Conservation (phyloP, 805 yeast genomes). For the Schizosaccharomyces lindneri region DNA sequence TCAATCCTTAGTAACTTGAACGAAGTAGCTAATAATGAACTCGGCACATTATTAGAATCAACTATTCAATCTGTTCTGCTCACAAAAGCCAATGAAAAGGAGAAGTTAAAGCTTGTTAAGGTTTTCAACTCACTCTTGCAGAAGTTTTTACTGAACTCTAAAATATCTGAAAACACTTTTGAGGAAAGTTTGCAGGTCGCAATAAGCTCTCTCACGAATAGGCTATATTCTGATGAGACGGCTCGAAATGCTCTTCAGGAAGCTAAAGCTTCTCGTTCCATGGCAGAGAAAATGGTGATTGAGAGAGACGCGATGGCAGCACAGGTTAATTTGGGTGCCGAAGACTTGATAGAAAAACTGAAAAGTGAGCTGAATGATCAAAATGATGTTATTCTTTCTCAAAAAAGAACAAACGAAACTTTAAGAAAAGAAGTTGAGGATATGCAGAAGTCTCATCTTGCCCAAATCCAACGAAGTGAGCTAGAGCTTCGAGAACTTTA, state of each 20-base stretch:
- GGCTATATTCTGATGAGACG: constrained; percentile 64
- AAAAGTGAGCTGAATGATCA: constrained; percentile 39
- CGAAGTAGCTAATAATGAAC: neutral
- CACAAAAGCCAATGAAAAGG: neutral
- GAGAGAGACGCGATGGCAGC: constrained; percentile 39
- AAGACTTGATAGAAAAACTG: constrained; percentile 39
- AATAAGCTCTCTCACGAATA: constrained; percentile 23
- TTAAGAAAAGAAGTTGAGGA: constrained; percentile 39
- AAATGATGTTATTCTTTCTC: constrained; percentile 29
- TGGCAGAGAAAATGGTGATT: constrained; percentile 30
- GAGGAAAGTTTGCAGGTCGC: neutral
- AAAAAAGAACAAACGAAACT: constrained; percentile 36
- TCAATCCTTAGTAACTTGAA: neutral
- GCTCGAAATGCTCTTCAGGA: constrained; percentile 47
- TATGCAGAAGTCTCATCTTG: constrained; percentile 20
- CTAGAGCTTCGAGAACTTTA: constrained; percentile 35
- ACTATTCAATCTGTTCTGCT: neutral
- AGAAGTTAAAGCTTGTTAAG: neutral
- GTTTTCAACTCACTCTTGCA: neutral
- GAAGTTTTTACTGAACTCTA: neutral
- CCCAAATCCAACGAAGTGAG: constrained; percentile 21
- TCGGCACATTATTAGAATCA: neutral
- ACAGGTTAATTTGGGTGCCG: constrained; percentile 51
- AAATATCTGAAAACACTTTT: neutral
- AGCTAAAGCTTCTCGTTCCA: constrained; percentile 26